These are phyloP conservation scores for Lindgomyces ingoldianus DNA, from an alignment of 495 filamentous ascomycete genomes.

Conservation along the genomic window DNA sequence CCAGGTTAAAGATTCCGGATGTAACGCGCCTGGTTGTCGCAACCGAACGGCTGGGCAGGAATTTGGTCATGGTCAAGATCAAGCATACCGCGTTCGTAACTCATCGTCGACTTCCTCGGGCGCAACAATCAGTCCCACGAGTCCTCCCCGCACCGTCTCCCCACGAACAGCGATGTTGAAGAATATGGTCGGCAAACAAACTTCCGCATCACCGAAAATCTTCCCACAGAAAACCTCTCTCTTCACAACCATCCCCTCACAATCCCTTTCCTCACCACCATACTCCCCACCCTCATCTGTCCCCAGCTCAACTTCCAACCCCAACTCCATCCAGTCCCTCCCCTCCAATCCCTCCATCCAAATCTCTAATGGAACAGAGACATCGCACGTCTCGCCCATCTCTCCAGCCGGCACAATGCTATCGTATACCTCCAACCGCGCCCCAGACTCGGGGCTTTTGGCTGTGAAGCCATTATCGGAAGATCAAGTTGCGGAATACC, in stretches of 20 bases:
- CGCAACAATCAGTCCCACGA: constrained; percentile 12
- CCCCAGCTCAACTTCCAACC: not conserved
- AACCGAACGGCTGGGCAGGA: too few species aligned
- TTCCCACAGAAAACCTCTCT: too few species aligned
- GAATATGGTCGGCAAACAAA: constrained; percentile 24
- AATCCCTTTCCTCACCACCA: not conserved
- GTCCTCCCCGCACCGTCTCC: constrained; percentile 11
- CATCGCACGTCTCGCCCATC: constrained; percentile 1
- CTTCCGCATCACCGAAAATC: too few species aligned
- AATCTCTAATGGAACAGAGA: constrained; percentile 15
- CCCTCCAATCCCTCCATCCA: not conserved
- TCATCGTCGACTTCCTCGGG: not conserved
- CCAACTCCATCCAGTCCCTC: not conserved
- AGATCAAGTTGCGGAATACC: constrained; percentile 35
- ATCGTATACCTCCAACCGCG: constrained; percentile 18
- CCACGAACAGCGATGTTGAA: constrained; percentile 35
- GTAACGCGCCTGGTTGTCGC: too few species aligned
- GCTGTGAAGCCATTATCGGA: constrained; percentile 27
- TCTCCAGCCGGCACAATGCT: constrained; percentile 23
- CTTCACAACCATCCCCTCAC: not conserved
- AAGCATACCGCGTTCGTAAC: not conserved
- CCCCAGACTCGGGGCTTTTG: constrained; percentile 14
- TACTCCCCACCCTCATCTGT: not conserved
- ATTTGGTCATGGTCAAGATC: too few species aligned
- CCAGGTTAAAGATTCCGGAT: too few species aligned